phyloP scores from a whole-genome alignment of 129 eudicot genomes.

The Escallonia herrerae region DNA sequence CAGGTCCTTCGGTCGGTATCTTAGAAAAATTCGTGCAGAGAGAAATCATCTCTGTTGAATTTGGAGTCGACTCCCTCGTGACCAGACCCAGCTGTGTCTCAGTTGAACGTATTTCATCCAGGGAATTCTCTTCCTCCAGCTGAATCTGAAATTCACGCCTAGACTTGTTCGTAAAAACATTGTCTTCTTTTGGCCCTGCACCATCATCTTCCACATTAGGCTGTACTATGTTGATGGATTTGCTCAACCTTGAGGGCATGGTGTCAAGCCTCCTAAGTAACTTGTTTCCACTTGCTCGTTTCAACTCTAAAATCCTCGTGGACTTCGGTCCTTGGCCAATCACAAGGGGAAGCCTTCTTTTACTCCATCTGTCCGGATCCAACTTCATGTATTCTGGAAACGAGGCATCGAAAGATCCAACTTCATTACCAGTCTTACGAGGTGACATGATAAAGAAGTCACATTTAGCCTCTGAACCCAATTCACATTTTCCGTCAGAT shows the following conservation, averaged over 20 bases:
- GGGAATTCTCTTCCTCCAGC: conserved; percentile 24
- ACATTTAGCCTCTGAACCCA: conserved; percentile 31
- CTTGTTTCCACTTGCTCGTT: conserved; percentile 8
- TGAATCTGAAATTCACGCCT: neutral
- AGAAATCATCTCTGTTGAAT: conserved; percentile 34
- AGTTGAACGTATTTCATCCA: conserved; percentile 20
- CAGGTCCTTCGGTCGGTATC: neutral
- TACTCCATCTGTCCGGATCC: conserved; percentile 14
- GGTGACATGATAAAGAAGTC: conserved; percentile 48
- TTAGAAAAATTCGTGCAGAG: conserved; percentile 12
- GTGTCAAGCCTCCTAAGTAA: conserved; percentile 8
- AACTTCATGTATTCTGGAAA: conserved; percentile 9
- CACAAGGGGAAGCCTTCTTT: conserved; percentile 17
- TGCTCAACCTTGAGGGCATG: conserved; percentile 17
- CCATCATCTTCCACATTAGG: conserved; percentile 2
- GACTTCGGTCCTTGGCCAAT: conserved; percentile 24
- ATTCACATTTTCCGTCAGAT: conserved; percentile 18
- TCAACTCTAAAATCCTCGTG: conserved; percentile 18
- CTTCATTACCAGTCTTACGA: conserved; percentile 21
- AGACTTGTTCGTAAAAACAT: conserved; percentile 2
- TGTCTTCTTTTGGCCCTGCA: neutral
- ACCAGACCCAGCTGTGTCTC: conserved; percentile 48
- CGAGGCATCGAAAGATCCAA: conserved; percentile 1
- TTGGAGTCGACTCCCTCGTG: conserved; percentile 40
- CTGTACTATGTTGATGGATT: conserved; percentile 9